Conservation (phyloP, 2,329 filamentous ascomycete genomes). For the Alternaria triticina region DNA sequence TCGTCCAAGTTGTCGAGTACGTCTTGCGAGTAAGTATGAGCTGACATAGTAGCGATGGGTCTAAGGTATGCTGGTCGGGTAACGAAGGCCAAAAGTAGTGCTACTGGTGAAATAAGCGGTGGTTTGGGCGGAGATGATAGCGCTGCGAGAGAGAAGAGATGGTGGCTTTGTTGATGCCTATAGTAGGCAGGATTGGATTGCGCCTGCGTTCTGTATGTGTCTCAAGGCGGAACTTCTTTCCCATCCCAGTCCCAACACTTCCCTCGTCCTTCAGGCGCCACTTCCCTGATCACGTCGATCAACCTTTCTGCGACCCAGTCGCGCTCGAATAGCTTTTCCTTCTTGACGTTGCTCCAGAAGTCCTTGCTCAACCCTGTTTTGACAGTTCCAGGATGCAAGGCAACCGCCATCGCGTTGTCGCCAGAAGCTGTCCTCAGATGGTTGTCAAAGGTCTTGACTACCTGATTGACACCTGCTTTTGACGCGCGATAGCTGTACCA, state of each 20-base stretch:
- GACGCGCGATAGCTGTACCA: constrained; percentile 83
- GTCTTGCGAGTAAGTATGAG: background rate
- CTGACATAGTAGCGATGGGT: background rate
- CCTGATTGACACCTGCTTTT: constrained; percentile 75
- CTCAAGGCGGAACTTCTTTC: constrained; percentile 47
- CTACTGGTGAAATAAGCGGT: background rate
- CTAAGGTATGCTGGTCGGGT: background rate
- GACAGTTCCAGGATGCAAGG: constrained; percentile 82
- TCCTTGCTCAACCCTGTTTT: constrained; percentile 74
- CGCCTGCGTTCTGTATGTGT: background rate
- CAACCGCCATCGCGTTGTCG: constrained; percentile 69
- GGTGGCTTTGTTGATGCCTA: background rate
- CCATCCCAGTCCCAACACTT: constrained; percentile 51
- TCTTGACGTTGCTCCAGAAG: constrained; percentile 71
- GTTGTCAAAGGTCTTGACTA: constrained; percentile 75
- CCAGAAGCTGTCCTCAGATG: constrained; percentile 64
- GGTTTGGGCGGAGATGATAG: background rate
- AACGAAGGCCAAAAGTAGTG: background rate
- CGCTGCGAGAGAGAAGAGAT: background rate
- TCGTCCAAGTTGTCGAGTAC: background rate
- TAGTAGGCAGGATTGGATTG: background rate
- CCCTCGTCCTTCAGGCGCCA: constrained; percentile 59
- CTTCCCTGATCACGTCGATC: constrained; percentile 68
- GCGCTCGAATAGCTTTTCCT: constrained; percentile 69
- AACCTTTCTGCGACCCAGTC: constrained; percentile 71